phyloP scores from a whole-genome alignment of 257 asterid species.

The Mentha longifolia region DNA sequence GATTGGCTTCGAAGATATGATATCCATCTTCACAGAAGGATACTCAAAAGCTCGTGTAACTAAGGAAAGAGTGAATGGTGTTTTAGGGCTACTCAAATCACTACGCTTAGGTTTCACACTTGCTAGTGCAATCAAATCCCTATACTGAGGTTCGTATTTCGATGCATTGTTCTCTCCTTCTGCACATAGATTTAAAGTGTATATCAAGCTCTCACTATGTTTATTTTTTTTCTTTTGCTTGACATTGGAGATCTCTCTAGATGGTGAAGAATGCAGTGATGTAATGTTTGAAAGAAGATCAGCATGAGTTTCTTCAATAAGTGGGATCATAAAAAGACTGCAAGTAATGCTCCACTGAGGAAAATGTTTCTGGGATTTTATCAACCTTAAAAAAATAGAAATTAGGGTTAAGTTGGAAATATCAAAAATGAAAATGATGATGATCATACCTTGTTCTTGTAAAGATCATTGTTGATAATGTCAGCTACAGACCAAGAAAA shows the following conservation, averaged over 20 bases:
- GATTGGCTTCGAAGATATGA: slow-evolving; percentile 48
- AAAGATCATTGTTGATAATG: slow-evolving; percentile 51
- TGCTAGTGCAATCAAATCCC: slow-evolving; percentile 63
- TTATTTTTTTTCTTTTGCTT: background rate
- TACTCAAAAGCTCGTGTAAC: slow-evolving; percentile 21
- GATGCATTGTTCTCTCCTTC: background rate
- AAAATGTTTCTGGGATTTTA: slow-evolving; percentile 35
- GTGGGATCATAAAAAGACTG: slow-evolving; percentile 59
- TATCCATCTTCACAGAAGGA: background rate
- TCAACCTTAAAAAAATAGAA: slow-evolving; percentile 43
- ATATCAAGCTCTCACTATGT: slow-evolving; percentile 29
- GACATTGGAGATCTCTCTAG: slow-evolving; percentile 36
- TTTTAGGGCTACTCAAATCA: slow-evolving; percentile 51
- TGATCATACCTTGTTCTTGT: slow-evolving; percentile 48
- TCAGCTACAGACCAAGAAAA: slow-evolving; percentile 68
- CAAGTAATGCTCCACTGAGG: slow-evolving; percentile 46
- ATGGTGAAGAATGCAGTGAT: slow-evolving; percentile 45
- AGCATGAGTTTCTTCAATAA: slow-evolving; percentile 75
- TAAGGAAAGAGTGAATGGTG: slow-evolving; percentile 48
- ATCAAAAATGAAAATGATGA: too few relatives aligned
- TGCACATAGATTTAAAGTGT: slow-evolving; percentile 13
- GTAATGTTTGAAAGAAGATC: slow-evolving; percentile 56
- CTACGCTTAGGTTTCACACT: slow-evolving; percentile 54
- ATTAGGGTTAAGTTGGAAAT: too few relatives aligned
- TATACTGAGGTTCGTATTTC: slow-evolving; percentile 51